Evolutionary conservation across 306 rosid species (phyloP).

Genomic region (apple (Malus domestica)): DNA sequence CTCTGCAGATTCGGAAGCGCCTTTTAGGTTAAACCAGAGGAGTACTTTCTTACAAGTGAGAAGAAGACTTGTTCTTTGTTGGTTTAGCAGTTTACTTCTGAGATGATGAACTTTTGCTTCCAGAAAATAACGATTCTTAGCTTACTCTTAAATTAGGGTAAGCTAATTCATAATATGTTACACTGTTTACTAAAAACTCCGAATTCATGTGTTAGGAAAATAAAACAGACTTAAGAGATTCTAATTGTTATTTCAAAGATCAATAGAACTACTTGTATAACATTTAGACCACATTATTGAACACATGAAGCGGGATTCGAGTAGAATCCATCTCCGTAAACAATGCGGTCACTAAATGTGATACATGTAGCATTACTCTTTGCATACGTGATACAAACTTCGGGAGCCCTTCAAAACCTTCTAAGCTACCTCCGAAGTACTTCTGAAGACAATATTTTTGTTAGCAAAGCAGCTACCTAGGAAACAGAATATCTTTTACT

Average conservation of each 20-base stretch:
- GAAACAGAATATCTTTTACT: conserved; percentile 67
- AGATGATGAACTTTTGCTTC: neutral
- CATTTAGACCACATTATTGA: conserved; percentile 2
- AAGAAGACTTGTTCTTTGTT: neutral
- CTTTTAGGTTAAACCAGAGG: conserved; percentile 14
- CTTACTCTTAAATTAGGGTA: neutral
- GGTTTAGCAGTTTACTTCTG: neutral
- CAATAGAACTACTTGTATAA: neutral
- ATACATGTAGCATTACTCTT: neutral
- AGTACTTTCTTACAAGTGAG: neutral
- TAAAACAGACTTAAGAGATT: neutral
- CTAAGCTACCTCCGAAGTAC: neutral
- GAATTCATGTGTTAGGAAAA: neutral
- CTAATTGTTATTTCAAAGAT: neutral
- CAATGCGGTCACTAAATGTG: neutral
- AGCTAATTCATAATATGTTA: neutral
- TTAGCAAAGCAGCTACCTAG: conserved; percentile 13
- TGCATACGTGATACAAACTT: neutral
- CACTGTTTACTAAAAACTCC: neutral
- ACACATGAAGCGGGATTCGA: neutral
- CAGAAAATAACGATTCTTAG: neutral
- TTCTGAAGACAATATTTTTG: neutral
- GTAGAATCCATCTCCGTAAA: neutral
- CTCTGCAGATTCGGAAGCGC: conserved; percentile 29
- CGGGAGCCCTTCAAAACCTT: neutral